phyloP scores from a whole-genome alignment of 768 basidiomycete species.

The Termitomyces sp. region DNA sequence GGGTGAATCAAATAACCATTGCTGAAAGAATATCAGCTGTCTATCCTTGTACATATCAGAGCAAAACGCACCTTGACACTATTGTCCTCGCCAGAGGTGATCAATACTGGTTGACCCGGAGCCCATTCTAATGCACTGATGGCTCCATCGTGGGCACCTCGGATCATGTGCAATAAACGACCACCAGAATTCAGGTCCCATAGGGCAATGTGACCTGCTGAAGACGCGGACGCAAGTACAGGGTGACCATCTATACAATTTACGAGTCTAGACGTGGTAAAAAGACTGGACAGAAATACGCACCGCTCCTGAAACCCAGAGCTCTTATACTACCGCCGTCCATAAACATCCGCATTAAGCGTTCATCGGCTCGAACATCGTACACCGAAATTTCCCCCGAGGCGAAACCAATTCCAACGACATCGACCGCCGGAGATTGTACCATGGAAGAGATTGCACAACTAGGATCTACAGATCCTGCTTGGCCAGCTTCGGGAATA shows the following conservation, averaged over 20 bases:
- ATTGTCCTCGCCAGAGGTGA: conserved; percentile 92
- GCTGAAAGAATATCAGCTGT: conserved; percentile 39
- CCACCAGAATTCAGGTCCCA: conserved; percentile 91
- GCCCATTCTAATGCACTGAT: conserved; percentile 88
- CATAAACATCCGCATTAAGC: conserved; percentile 85
- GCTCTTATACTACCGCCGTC: conserved; percentile 76
- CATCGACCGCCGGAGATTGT: conserved; percentile 95
- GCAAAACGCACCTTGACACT: conserved; percentile 71
- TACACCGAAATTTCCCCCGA: conserved; percentile 87
- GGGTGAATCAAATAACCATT: conserved; percentile 97
- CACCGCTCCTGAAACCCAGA: conserved; percentile 84
- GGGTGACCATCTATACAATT: conserved; percentile 69
- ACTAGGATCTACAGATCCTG: conserved; percentile 18
- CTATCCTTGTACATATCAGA: neutral
- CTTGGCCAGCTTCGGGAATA: conserved; percentile 16
- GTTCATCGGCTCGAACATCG: conserved; percentile 87
- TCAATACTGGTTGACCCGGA: conserved; percentile 84
- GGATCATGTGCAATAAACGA: conserved; percentile 75
- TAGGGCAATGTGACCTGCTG: conserved; percentile 82
- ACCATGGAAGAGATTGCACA: conserved; percentile 69
- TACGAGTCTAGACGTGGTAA: conserved; percentile 2
- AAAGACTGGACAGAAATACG: neutral
- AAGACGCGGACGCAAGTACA: conserved; percentile 82
- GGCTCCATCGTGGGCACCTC: conserved; percentile 85
- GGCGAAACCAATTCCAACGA: conserved; percentile 87